Evolutionary conservation across 495 filamentous ascomycete species (phyloP).

Genomic region (Penicillium ochrochloron): DNA sequence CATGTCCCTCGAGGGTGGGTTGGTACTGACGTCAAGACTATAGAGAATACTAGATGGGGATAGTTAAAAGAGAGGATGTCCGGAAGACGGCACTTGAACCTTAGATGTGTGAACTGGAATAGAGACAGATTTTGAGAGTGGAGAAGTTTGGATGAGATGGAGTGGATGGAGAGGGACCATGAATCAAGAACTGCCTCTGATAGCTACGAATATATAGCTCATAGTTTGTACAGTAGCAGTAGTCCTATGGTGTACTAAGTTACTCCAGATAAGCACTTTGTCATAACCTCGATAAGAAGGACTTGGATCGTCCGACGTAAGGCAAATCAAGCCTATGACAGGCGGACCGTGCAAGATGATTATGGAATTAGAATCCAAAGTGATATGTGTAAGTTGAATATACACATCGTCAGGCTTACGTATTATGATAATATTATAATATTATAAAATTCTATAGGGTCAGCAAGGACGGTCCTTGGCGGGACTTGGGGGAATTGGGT

Average conservation of each 20-base stretch:
- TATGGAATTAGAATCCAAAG: neutral
- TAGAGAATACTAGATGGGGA: neutral
- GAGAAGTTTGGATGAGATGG: neutral
- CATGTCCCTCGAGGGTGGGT: neutral
- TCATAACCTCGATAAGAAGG: too few relatives aligned
- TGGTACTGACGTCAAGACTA: constrained; percentile 9
- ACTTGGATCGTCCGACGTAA: too few relatives aligned
- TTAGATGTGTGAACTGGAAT: neutral
- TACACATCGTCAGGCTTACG: too few relatives aligned
- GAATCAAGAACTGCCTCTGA: neutral
- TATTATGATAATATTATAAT: neutral
- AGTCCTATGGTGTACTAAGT: neutral
- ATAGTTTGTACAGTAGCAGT: neutral
- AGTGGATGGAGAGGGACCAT: neutral
- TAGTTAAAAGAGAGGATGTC: neutral
- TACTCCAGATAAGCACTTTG: neutral
- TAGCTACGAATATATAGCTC: neutral
- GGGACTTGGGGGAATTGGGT: neutral
- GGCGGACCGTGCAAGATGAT: neutral
- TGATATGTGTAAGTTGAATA: neutral
- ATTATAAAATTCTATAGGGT: neutral
- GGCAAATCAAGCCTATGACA: neutral
- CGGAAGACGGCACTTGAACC: neutral
- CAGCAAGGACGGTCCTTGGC: neutral
- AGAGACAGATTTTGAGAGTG: neutral